Base-by-base conservation (phyloP, 2,329 filamentous ascomycete genomes). In the Phialophora verrucosa region DNA sequence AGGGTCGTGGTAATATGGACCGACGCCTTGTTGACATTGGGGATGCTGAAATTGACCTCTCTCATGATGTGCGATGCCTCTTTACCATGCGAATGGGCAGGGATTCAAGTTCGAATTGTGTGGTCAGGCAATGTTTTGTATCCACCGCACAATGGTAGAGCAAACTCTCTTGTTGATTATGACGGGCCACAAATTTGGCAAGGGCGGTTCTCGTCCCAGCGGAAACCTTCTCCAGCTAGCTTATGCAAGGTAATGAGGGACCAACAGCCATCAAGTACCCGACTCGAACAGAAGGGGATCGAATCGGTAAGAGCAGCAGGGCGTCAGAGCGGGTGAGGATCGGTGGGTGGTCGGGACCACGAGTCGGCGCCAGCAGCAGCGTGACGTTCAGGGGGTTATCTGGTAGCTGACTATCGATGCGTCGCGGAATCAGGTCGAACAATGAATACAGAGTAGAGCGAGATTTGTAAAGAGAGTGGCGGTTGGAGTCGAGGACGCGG, bases 31-130 rank as follows among this genome's bases (percentile, higher is more conserved):
- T 98, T 98, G 87, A 96, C 93, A 85, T 95, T 97, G 62, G 95
- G 94, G 78, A 98, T 97, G 83, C 93, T 97, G 83, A 98, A 98
- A 82, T 98, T 98, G 83, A 97, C 93, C 87, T 99, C 95, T 84
- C 95, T 92, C 95, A 99, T 99, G 81, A 79, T 94, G 71, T 51
- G 59, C 44, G 35, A 14, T 53, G 12, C 10, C 32, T 29, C 8
- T 54, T 29, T 32, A 32, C 47, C 59, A 61, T 61, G 59, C 6
- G n/a, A 54, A 61, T 38, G 23, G 23, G 10, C 17, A 25, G 17
- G 38, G n/a, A 25, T 27, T 54, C 17, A 23, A 14, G 17, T 53
- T 2, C 31, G 4, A 8, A 17, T 2, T 38, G 6, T 25, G 47
- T 17, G n/a, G 38, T 25, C 23, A 14, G 23, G 31, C 20, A 32